Conservation (phyloP, 1,139 yeast genomes). For the Yamadazyma spencermartinsiae region DNA sequence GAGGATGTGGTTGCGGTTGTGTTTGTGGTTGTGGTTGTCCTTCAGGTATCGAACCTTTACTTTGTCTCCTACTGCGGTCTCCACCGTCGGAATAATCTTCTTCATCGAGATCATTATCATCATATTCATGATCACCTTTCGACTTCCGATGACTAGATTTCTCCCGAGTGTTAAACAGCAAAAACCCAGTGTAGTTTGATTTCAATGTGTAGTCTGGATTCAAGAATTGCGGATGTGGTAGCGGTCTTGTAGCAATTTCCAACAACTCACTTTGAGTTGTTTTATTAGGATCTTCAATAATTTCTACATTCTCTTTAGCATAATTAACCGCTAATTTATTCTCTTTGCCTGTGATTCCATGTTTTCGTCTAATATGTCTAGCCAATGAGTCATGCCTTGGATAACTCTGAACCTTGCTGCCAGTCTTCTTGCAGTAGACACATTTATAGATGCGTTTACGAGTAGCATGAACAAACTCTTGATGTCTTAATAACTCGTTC, state of each 20-base stretch:
- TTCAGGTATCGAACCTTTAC: not conserved
- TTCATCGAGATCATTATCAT: conserved; percentile 2
- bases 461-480: conserved; percentile 51
- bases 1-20: conserved; percentile 3
- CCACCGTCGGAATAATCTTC: conserved; percentile 3
- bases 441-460: conserved; percentile 46
- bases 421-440: conserved; percentile 39
- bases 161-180: conserved; percentile 27
- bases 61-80: not conserved
- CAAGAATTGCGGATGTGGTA: conserved; percentile 35
- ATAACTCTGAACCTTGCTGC: conserved; percentile 43
- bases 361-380: conserved; percentile 47
- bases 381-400: conserved; percentile 51
- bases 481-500: conserved; percentile 46
- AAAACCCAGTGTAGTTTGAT: conserved; percentile 32
- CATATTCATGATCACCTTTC: conserved; percentile 4
- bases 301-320: conserved; percentile 46
- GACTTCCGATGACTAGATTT: conserved; percentile 6
- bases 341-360: conserved; percentile 48
- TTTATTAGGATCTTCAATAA: conserved; percentile 31
- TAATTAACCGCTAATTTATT: conserved; percentile 49
- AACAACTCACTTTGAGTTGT: conserved; percentile 10
- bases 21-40: not conserved
- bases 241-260: conserved; percentile 22
- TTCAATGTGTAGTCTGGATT: conserved; percentile 31